Evolutionary conservation across 2,329 filamentous ascomycete genomes (phyloP).

Genomic region (Fusarium sp.): DNA sequence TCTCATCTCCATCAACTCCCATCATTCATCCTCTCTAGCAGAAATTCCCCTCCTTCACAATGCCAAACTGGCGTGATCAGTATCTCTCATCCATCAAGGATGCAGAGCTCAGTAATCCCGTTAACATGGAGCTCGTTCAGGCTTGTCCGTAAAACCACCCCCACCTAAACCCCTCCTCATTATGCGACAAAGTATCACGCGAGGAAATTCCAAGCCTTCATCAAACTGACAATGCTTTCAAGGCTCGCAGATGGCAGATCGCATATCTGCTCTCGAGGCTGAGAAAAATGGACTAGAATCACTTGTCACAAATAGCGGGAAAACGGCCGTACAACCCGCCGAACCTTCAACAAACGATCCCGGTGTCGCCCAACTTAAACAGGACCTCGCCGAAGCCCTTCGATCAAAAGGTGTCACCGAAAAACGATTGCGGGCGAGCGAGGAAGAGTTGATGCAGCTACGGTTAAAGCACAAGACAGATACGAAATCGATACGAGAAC

Average conservation of each 20-base stretch:
- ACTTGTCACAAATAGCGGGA: constrained; percentile 41
- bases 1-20: neutral
- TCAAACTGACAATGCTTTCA: constrained; percentile 32
- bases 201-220: neutral
- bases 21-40: neutral
- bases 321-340: constrained; percentile 24
- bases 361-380: constrained; percentile 63
- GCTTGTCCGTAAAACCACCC: constrained; percentile 70
- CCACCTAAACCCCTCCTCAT: constrained; percentile 24
- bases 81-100: constrained; percentile 81
- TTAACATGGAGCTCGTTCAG: constrained; percentile 76
- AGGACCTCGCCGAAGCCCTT: constrained; percentile 81
- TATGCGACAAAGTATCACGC: constrained; percentile 18
- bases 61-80: constrained; percentile 82
- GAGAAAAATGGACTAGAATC: constrained; percentile 60
- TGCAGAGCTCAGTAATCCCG: constrained; percentile 73
- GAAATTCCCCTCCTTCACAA: constrained; percentile 41
- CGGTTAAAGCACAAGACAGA: constrained; percentile 70
- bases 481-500: constrained; percentile 66
- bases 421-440: constrained; percentile 69
- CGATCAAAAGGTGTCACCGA: constrained; percentile 78
- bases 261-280: constrained; percentile 71
- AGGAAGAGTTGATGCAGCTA: constrained; percentile 72
- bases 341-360: constrained; percentile 46
- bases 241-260: constrained; percentile 76